Percentiles rank a stretch among this genome's conserved stretches.
Evolutionary conservation across 257 asterid genomes (phyloP).

Genomic region (Ophiorrhiza pumila): DNA sequence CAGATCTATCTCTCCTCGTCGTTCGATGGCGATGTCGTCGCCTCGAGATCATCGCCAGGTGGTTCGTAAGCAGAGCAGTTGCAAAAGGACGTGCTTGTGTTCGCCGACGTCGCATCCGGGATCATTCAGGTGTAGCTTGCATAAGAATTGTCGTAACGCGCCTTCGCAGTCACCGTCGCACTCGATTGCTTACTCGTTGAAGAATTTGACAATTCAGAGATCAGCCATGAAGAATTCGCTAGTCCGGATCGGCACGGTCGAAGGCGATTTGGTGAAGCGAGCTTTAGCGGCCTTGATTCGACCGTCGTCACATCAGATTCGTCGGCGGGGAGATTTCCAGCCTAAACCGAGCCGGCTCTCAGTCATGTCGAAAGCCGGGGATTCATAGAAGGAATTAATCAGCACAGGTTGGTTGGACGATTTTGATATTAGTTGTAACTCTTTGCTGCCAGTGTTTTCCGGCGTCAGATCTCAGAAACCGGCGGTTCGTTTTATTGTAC

Average conservation of each 20-base stretch:
- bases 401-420: constrained; percentile 47
- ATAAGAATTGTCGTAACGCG: constrained; percentile 42
- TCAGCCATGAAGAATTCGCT: constrained; percentile 93
- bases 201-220: constrained; percentile 70
- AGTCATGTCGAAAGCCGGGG: constrained; percentile 48
- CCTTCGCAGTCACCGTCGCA: constrained; percentile 27
- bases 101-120: constrained; percentile 93
- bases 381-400: background rate
- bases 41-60: constrained; percentile 42
- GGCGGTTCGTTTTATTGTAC: constrained; percentile 21
- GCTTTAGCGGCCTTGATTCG: constrained; percentile 74
- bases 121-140: constrained; percentile 84
- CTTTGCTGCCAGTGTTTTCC: constrained; percentile 4
- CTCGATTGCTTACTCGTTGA: constrained; percentile 52
- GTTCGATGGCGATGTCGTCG: constrained; percentile 51
- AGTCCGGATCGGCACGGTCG: constrained; percentile 76
- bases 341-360: constrained; percentile 71
- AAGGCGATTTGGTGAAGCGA: constrained; percentile 73
- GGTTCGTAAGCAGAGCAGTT: constrained; percentile 44
- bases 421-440: constrained; percentile 7
- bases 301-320: constrained; percentile 77
- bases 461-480: constrained; percentile 16
- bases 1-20: constrained; percentile 70
- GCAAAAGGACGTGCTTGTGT: constrained; percentile 78
- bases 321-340: constrained; percentile 58